A percentile compares a stretch with the other conserved stretches of the same genome.
phyloP scores from a whole-genome alignment of 169 alveolate genomes.

The Ichthyophthirius multifiliis region DNA sequence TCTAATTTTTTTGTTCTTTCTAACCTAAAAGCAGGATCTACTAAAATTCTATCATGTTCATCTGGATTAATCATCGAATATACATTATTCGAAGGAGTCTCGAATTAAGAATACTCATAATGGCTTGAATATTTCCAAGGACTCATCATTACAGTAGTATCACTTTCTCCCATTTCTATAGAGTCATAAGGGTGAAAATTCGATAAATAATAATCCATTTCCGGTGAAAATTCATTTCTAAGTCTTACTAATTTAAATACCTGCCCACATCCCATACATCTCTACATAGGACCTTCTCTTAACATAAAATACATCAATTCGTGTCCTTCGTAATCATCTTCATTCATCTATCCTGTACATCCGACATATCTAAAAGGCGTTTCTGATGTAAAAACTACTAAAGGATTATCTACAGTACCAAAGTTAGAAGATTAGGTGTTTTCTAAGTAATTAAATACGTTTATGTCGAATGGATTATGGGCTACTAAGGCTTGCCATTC shows the following conservation, averaged over 20 bases:
- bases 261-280: conserved; percentile 79
- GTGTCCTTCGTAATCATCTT: conserved; percentile 79
- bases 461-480: conserved; percentile 55
- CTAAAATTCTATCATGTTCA: conserved; percentile 71
- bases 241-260: conserved; percentile 74
- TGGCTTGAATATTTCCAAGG: conserved; percentile 57
- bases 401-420: conserved; percentile 84
- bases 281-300: conserved; percentile 78
- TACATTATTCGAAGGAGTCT: conserved; percentile 44
- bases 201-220: conserved; percentile 64
- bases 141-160: conserved; percentile 42
- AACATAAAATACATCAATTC: conserved; percentile 62
- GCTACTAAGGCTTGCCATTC: conserved; percentile 47
- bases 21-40: conserved; percentile 77
- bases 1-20: conserved; percentile 66
- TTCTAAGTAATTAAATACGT: conserved; percentile 61
- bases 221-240: conserved; percentile 65
- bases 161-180: conserved; percentile 69
- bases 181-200: conserved; percentile 61
- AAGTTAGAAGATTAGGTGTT: conserved; percentile 57
- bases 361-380: conserved; percentile 70
- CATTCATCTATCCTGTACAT: conserved; percentile 73
- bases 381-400: conserved; percentile 69
- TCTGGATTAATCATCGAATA: conserved; percentile 68
- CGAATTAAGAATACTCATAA: conserved; percentile 41